These are phyloP conservation scores for Ustilago esculenta DNA, from an alignment of 1,284 basidiomycete species.

Conservation along the genomic window DNA sequence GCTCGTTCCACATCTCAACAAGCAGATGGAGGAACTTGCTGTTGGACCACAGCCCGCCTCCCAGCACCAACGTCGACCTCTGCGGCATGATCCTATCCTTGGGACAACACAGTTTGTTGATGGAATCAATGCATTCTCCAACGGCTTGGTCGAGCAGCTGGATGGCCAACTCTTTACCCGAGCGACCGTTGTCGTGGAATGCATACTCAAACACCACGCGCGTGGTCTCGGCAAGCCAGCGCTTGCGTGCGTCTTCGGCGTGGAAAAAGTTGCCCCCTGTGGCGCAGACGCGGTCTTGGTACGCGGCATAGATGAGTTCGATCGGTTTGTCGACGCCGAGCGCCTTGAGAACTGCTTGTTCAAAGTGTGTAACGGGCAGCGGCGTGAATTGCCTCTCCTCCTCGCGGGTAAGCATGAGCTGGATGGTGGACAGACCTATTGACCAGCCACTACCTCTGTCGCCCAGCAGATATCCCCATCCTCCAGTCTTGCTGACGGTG, in stretches of 20 bases:
- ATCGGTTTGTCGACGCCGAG: constrained; percentile 33
- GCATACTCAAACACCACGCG: constrained; percentile 53
- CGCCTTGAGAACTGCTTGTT: constrained; percentile 16
- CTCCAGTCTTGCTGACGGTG: constrained; percentile 42
- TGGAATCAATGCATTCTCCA: constrained; percentile 36
- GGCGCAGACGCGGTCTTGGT: constrained; percentile 35
- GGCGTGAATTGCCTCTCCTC: constrained; percentile 30
- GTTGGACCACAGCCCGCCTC: constrained; percentile 59
- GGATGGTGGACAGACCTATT: constrained; percentile 43
- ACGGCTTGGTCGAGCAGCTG: constrained; percentile 41
- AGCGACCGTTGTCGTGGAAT: constrained; percentile 5
- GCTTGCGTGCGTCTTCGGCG: constrained; percentile 56
- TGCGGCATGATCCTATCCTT: constrained; percentile 22
- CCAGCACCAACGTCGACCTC: constrained; percentile 47
- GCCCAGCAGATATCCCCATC: constrained; percentile 45
- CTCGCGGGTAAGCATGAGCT: constrained; percentile 36
- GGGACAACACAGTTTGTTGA: constrained; percentile 30
- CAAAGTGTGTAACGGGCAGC: constrained; percentile 35
- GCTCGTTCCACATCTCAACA: constrained; percentile 20
- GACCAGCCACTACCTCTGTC: constrained; percentile 43
- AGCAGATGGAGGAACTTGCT: constrained; percentile 42
- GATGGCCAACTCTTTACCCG: constrained; percentile 25
- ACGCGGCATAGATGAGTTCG: constrained; percentile 46
- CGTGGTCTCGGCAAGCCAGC: constrained; percentile 57
- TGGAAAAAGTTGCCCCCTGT: constrained; percentile 42